phyloP scores from a whole-genome alignment of 257 asterid species.

The Lavandula angustifolia region DNA sequence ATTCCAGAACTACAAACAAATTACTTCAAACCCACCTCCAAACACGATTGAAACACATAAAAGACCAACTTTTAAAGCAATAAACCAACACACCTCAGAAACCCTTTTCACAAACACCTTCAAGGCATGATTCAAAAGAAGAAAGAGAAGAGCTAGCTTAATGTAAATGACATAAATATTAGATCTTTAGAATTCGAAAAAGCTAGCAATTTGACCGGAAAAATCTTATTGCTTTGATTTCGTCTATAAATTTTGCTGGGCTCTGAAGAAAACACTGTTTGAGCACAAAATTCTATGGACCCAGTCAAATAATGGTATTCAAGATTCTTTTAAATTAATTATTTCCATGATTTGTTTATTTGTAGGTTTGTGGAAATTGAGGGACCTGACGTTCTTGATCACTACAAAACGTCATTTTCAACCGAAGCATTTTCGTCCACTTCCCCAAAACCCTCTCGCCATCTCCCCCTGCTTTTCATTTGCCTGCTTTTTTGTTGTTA shows the following conservation, averaged over 20 bases:
- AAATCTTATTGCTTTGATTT: constrained; percentile 32
- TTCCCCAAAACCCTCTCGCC: constrained; percentile 49
- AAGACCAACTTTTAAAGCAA: not conserved
- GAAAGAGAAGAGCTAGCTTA: constrained; percentile 14
- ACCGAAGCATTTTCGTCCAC: constrained; percentile 45
- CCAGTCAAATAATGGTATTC: constrained; percentile 27
- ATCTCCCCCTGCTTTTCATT: constrained; percentile 29
- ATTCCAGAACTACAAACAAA: constrained; percentile 28
- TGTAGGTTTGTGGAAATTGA: constrained; percentile 28
- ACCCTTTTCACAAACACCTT: constrained; percentile 39
- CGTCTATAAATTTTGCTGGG: constrained; percentile 33
- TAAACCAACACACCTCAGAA: constrained; percentile 23
- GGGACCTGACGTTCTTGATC: constrained; percentile 58
- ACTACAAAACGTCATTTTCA: constrained; percentile 73
- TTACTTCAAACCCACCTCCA: constrained; percentile 28
- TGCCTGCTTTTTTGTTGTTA: constrained; percentile 15
- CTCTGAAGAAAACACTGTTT: constrained; percentile 20
- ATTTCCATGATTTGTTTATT: constrained; percentile 33
- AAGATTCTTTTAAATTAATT: constrained; percentile 28
- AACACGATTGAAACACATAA: constrained; percentile 41
- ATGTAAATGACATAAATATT: constrained; percentile 26
- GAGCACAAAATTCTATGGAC: constrained; percentile 49
- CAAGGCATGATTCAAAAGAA: constrained; percentile 12
- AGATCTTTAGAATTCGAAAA: constrained; percentile 18
- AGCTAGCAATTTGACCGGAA: constrained; percentile 18